These are phyloP conservation scores for Puccinia horiana DNA, from an alignment of 1,284 basidiomycete genomes.

Conservation along the genomic window DNA sequence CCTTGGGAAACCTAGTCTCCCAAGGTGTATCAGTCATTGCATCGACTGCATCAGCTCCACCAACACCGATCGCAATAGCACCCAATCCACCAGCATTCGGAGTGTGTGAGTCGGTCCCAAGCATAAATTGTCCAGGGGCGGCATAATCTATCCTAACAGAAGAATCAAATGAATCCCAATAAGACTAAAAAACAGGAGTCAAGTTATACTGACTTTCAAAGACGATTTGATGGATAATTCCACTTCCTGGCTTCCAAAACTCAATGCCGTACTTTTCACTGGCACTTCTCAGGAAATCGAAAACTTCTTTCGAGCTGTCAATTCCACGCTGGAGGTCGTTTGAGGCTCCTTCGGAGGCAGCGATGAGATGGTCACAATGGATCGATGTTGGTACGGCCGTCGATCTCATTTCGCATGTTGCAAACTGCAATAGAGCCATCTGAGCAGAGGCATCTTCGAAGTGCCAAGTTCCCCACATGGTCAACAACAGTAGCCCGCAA, in stretches of 20 bases:
- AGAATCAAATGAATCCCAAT: not conserved
- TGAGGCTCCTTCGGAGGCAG: constrained; percentile 71
- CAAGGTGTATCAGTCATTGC: constrained; percentile 97
- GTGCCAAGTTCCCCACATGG: constrained; percentile 42
- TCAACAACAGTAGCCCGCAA: not conserved
- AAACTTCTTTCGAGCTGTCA: constrained; percentile 73
- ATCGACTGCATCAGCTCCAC: constrained; percentile 98
- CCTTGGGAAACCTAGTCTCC: constrained; percentile 99
- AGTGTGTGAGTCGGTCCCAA: constrained; percentile 98
- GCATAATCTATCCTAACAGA: constrained; percentile 53
- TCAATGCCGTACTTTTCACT: constrained; percentile 83
- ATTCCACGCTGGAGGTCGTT: constrained; percentile 72
- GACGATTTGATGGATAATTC: constrained; percentile 96
- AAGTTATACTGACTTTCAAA: constrained; percentile 69
- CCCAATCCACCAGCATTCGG: constrained; percentile 98
- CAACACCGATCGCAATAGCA: constrained; percentile 98
- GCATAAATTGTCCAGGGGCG: constrained; percentile 80
- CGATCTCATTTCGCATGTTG: constrained; percentile 86
- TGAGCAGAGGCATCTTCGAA: constrained; percentile 85
- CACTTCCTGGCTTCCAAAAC: constrained; percentile 70
- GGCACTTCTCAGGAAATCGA: constrained; percentile 94
- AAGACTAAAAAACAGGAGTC: not conserved
- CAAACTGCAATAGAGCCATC: constrained; percentile 92
- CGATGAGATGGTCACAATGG: constrained; percentile 92
- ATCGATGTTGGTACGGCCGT: constrained; percentile 83